Evolutionary conservation across 108 stramenopile species (phyloP).

Genomic region (Stephanodiscus minutulus): DNA sequence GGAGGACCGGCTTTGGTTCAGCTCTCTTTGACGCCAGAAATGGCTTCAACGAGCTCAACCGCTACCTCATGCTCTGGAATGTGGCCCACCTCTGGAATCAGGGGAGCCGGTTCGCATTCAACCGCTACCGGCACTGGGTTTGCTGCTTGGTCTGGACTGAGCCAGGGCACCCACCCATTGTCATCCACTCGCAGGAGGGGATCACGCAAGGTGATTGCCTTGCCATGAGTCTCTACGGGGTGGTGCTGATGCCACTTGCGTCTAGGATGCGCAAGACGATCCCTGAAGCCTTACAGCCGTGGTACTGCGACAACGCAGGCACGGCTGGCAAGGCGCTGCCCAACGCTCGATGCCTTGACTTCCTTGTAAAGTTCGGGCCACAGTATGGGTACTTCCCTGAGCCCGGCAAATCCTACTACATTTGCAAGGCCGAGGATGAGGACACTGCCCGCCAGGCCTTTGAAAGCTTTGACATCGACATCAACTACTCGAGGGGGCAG

Average conservation of each 20-base stretch:
- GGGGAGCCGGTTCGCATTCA: constrained; percentile 13
- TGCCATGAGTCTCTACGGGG: constrained; percentile 39
- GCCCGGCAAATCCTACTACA: background rate
- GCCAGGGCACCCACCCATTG: background rate
- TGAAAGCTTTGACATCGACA: background rate
- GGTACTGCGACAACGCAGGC: constrained; percentile 43
- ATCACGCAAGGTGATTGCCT: constrained; percentile 40
- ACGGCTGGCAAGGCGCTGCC: constrained; percentile 14
- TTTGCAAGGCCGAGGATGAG: constrained; percentile 11
- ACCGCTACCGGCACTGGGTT: constrained; percentile 12
- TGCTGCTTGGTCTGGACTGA: background rate
- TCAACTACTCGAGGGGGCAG: constrained; percentile 14
- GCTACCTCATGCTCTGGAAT: constrained; percentile 6
- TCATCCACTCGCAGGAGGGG: constrained; percentile 8
- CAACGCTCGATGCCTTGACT: background rate
- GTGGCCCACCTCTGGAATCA: constrained; percentile 10
- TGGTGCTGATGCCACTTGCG: constrained; percentile 26
- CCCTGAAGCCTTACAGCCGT: constrained; percentile 16
- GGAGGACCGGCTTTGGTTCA: background rate
- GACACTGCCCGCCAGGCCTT: background rate
- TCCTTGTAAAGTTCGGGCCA: background rate
- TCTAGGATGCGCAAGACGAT: background rate
- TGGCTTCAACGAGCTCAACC: constrained; percentile 15
- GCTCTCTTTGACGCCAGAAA: constrained; percentile 12
- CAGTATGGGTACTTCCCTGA: background rate